Conservation (phyloP, 2,329 filamentous ascomycete genomes). For the Nothophoma quercina region DNA sequence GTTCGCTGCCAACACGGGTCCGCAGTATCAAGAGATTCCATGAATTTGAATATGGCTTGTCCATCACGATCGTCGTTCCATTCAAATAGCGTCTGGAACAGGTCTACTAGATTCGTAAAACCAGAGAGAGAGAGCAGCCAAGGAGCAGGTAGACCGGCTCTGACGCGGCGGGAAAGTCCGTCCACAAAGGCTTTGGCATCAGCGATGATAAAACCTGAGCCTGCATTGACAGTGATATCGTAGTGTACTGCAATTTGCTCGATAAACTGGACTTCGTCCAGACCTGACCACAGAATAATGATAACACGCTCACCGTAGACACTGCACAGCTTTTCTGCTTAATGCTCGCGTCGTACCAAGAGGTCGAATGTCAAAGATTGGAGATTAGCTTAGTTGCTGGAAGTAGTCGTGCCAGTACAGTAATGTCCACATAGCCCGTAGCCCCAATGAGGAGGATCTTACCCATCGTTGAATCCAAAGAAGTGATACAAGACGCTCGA, state of each 20-base stretch:
- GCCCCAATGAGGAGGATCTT: slow-evolving; percentile 26
- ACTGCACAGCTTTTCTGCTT: slow-evolving; percentile 14
- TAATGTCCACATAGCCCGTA: slow-evolving; percentile 26
- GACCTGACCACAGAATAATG: slow-evolving; percentile 18
- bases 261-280: slow-evolving; percentile 20
- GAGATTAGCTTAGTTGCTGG: slow-evolving; percentile 9
- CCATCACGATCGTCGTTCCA: slow-evolving; percentile 24
- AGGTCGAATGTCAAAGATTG: slow-evolving; percentile 19
- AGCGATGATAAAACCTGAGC: slow-evolving; percentile 22
- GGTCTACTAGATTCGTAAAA: slow-evolving; percentile 23
- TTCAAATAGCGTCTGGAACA: slow-evolving; percentile 17
- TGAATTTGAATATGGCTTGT: slow-evolving; percentile 16
- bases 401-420: slow-evolving; percentile 23
- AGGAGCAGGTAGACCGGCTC: slow-evolving; percentile 8
- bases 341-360: slow-evolving; percentile 18
- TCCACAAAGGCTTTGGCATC: slow-evolving; percentile 25
- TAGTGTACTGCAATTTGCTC: slow-evolving; percentile 21
- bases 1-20: slow-evolving; percentile 24
- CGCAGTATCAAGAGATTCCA: slow-evolving; percentile 13
- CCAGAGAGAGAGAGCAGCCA: slow-evolving; percentile 28
- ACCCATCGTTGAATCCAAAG: slow-evolving; percentile 11
- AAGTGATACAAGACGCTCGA: background rate
- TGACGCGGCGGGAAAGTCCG: slow-evolving; percentile 22
- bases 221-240: slow-evolving; percentile 27
- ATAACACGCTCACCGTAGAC: slow-evolving; percentile 19